Base-by-base conservation (phyloP, 2,329 filamentous ascomycete species). In the Epichloe baconii region DNA sequence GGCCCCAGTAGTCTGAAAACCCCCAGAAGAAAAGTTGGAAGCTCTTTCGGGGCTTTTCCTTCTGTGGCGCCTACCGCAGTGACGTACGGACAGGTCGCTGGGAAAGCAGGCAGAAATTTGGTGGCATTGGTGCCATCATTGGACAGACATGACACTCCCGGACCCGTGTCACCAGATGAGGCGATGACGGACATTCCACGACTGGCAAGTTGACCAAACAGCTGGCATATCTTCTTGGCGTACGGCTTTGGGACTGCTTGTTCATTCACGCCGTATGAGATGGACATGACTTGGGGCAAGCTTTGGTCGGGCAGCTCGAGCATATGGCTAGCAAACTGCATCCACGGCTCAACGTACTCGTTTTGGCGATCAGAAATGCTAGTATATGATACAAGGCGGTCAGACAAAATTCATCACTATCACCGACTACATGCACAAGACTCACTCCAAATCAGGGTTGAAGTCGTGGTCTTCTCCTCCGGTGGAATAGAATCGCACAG, bases 211-310 rank as follows among this genome's bases (percentile, higher is more conserved):
- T 83, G 78, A 35, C 73, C 73, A 65, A 85, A 86, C 19, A 79
- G 75, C 51, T 77, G 71, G 58, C 76, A 74, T 12, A 70, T 63
- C 11, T 66, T 64, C 12, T 58, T 70, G 7, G 79, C 76, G 61
- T 86, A 86, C 3, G 71, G 67, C 21, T 66, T 65, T 0, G 82
- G 80, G 0, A 86, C 69, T 3, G 73, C 75, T 61, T 83, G 80
- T 60, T 88, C 84, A 45, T 82, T 73, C 57, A 85, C 82, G 26
- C 81, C 82, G 60, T 87, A 88, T 0, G 82, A 86, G n/a, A 81
- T 83, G 41, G 75, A 77, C 42, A 88, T 71, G 17, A 85, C 77
- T 3, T 77, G 73, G 0, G 85, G 83, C 0, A 87, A 68, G 17
- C 77, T 62, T 3, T 69, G 62, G 53, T 79, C 73, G 1, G 71